Evolutionary conservation across 495 filamentous ascomycete genomes (phyloP).

Genomic region (Chaetomium cochliodes): DNA sequence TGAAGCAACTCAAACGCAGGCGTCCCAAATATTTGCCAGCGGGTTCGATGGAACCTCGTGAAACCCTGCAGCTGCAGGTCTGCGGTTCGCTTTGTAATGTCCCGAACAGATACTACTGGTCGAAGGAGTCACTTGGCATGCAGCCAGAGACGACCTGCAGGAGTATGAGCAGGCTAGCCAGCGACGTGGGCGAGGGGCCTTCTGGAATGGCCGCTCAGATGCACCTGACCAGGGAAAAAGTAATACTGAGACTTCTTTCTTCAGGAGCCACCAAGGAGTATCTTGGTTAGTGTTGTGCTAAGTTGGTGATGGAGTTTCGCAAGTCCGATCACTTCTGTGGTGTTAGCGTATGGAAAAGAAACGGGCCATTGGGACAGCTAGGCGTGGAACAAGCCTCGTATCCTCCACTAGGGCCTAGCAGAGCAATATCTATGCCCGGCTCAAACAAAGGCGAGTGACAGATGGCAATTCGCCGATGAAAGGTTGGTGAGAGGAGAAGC

Average conservation of each 20-base stretch:
- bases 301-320: background rate
- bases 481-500: background rate
- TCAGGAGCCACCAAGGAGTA: background rate
- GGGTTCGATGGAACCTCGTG: background rate
- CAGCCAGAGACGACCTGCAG: slow-evolving; percentile 21
- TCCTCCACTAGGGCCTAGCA: background rate
- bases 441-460: background rate
- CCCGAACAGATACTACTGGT: slow-evolving; percentile 24
- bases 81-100: slow-evolving; percentile 25
- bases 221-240: slow-evolving; percentile 3
- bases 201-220: slow-evolving; percentile 20
- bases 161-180: slow-evolving; percentile 9
- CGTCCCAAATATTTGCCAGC: slow-evolving; percentile 8
- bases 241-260: background rate
- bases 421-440: background rate
- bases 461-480: background rate
- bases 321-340: too few relatives aligned
- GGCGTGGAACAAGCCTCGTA: too few relatives aligned
- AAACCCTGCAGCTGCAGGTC: slow-evolving; percentile 18
- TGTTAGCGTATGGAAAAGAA: too few relatives aligned
- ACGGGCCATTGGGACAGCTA: too few relatives aligned
- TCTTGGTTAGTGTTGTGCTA: background rate
- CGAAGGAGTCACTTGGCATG: slow-evolving; percentile 20
- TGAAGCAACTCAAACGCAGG: background rate
- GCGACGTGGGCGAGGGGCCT: slow-evolving; percentile 2